Base-by-base conservation (phyloP, 345 rosid species). In the Salix viminalis region DNA sequence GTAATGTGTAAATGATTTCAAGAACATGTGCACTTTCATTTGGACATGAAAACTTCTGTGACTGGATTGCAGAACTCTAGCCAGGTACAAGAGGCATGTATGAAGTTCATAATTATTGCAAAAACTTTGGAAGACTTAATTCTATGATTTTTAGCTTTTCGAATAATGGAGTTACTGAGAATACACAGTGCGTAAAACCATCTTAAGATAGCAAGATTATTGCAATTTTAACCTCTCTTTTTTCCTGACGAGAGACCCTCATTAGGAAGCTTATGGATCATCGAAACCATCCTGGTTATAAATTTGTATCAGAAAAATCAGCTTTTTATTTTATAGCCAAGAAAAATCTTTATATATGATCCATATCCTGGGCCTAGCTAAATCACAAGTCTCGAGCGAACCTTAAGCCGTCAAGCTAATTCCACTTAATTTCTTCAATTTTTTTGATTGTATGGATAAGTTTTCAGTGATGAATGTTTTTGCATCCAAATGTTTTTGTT, bases 1-100 rank as follows among this genome's bases (percentile, higher is more conserved):
- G 75, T 66, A 81, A 71, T 64, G 28, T 76, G 84, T 83, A 81
- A 79, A 84, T 83, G 81, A 54, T 81, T 77, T 81, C 81, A 77
- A 72, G 77, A 70, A 77, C 81, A 80, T 54, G 37, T 70, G 65
- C 32, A 19, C 71, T 58, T 46, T 18, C 41, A 66, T 23, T 5
- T 23, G 13, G 19, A 39, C 70, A 30, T 42, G 36, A 71, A 71
- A 54, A 39, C 41, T 37, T 23, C 8, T 44, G 11, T 5, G 34
- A 42, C 64, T 48, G 67, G 39, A 36, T 21, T 50, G 1, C 26
- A 36, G 26, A 56, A 34, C 68, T 75, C 66, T 26, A 41, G 76
- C 64, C 77, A 11, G 26, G 65, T 64, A 80, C 75, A 36, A 41
- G 64, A 21, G 71, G 60, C 81, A 30, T 75, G 73, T 54, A 26